Percentiles rank a stretch among this genome's conserved stretches.
Conservation (phyloP, 495 filamentous ascomycete species). For the Xylaria bambusicola region DNA sequence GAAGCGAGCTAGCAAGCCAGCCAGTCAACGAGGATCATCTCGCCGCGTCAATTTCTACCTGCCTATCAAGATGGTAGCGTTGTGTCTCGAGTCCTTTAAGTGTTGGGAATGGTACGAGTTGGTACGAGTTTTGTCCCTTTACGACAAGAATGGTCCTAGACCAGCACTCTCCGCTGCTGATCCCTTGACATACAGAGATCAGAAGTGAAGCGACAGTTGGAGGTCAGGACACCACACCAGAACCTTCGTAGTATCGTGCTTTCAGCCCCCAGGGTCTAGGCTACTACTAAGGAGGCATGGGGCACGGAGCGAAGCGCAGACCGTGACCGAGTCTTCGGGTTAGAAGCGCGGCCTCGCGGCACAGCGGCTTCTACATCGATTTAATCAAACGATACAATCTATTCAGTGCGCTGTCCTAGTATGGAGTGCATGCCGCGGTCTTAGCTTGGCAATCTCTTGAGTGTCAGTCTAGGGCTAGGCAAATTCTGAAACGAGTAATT, state of each 20-base stretch:
- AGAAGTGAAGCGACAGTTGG: not conserved
- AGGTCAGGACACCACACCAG: not conserved
- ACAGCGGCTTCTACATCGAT: not conserved
- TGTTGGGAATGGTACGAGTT: not conserved
- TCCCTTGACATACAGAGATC: not conserved
- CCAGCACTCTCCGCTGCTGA: not conserved
- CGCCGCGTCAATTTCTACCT: conserved; percentile 2
- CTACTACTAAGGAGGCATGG: not conserved
- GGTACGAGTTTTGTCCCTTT: conserved; percentile 4
- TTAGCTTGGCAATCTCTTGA: conserved; percentile 1
- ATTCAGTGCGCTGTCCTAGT: conserved; percentile 1
- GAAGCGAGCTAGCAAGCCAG: conserved; percentile 16
- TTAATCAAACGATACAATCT: not conserved
- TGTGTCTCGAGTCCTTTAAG: not conserved
- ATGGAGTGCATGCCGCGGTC: conserved; percentile 3
- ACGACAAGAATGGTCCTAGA: not conserved
- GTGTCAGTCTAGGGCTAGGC: not conserved
- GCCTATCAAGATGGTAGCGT: conserved; percentile 9
- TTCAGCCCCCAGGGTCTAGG: conserved; percentile 1
- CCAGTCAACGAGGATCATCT: conserved; percentile 9
- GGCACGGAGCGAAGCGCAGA: not conserved
- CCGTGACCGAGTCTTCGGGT: conserved; percentile 18
- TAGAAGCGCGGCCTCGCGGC: conserved; percentile 3
- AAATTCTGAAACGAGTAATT: not conserved
- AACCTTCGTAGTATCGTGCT: conserved; percentile 2